These are phyloP conservation scores for Suillus discolor DNA, from an alignment of 768 basidiomycete species.

Conservation along the genomic window DNA sequence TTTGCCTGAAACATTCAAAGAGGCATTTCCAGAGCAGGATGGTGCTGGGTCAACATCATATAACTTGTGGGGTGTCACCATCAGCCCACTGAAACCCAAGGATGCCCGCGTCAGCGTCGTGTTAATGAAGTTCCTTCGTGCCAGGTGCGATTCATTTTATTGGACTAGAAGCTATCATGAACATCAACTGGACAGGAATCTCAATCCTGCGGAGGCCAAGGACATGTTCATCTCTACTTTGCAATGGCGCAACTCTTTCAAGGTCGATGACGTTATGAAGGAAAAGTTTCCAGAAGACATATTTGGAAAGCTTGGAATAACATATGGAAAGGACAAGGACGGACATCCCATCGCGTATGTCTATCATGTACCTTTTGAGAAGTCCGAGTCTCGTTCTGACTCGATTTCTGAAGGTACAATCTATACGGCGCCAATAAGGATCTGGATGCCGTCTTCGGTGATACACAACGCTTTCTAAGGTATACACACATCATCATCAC, in stretches of 20 bases:
- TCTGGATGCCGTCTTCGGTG: conserved; percentile 71
- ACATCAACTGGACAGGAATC: conserved; percentile 40
- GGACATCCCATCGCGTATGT: conserved; percentile 70
- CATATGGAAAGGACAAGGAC: conserved; percentile 71
- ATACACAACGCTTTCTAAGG: conserved; percentile 77
- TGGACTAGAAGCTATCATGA: background rate
- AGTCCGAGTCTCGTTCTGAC: conserved; percentile 1
- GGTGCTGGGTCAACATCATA: conserved; percentile 54
- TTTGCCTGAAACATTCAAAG: conserved; percentile 56
- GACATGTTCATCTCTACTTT: conserved; percentile 72
- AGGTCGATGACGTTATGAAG: conserved; percentile 58
- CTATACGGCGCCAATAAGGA: conserved; percentile 74
- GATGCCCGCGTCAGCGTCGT: conserved; percentile 74
- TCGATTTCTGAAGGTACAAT: conserved; percentile 57
- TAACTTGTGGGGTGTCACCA: conserved; percentile 69
- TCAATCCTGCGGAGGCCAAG: conserved; percentile 54
- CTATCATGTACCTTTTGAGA: background rate
- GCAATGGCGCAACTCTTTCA: conserved; percentile 70
- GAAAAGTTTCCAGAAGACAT: conserved; percentile 65
- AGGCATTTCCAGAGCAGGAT: conserved; percentile 61
- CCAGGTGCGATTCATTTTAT: conserved; percentile 48
- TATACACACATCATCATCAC: conserved; percentile 24
- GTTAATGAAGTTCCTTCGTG: conserved; percentile 81
- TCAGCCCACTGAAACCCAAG: conserved; percentile 57
- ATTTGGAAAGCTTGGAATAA: conserved; percentile 64